Base-by-base conservation (phyloP, 768 basidiomycete genomes). In the Leccinum subgranulosum region DNA sequence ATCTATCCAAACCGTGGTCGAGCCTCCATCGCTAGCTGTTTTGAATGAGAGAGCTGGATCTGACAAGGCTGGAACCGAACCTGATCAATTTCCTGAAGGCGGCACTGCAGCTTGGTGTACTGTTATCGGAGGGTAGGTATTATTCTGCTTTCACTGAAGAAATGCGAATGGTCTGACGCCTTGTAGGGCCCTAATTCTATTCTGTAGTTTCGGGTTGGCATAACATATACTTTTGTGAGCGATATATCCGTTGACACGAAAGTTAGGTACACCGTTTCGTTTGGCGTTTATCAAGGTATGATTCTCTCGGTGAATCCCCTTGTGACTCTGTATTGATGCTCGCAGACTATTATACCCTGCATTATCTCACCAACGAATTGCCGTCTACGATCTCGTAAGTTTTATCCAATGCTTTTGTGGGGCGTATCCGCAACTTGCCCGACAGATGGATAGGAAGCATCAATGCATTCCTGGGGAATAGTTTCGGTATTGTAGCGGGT, bases 401-500 rank as follows among this genome's bases (percentile, higher is more conserved):
- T 45, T 51, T 2, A 2, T 46, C 19, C 25, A 36, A 17, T 6
- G 25, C 51, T 10, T 12, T n/a, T 46, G 14, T 17, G 21, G 10
- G 19, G 48, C 10, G 8, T 10, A 8, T 8, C 48, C 50, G 29
- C 66, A 53, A 31, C 29, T 1, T 36, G 41, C 27, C 29, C 8
- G 57, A 33, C 49, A 73, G 73, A 14, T 77, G 74, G 74, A 77
- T 84, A 57, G 83, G 82, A 43, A 77, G 81, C 27, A 63, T 76
- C 12, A 79, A 82, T 60, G 63, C 77, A 1, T 76, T 79, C 50
- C 64, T 82, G 10, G 58, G 72, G 15, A 60, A 77, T 17, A 64
- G 68, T 0, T 58, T 69, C 19, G 74, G 81, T 15, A 56, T 79
- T 14, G 34, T 81, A 34, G 65, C 77, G 6, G 83, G 83, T 4